Percentiles rank a stretch among this genome's conserved stretches.
Conservation (phyloP, 192 early-diverging fungal genomes). For the Mortierella hygrophila region DNA sequence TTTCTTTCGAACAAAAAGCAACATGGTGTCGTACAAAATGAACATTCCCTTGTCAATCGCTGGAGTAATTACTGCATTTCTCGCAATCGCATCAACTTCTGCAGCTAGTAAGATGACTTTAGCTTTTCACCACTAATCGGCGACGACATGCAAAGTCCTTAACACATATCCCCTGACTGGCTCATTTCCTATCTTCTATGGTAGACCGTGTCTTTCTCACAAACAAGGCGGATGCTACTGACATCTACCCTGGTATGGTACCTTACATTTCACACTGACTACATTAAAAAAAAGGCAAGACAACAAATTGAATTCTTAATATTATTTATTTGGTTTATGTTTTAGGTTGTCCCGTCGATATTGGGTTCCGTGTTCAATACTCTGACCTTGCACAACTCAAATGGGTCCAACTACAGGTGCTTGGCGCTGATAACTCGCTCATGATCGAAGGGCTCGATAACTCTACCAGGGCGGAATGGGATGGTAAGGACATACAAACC, state of each 20-base stretch:
- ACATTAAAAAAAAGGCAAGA: neutral
- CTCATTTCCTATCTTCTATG: neutral
- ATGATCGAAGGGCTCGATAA: constrained; percentile 21
- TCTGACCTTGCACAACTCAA: constrained; percentile 25
- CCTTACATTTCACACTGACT: neutral
- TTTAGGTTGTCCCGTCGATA: constrained; percentile 4
- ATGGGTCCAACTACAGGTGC: constrained; percentile 28
- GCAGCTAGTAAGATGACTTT: neutral
- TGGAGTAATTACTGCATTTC: neutral
- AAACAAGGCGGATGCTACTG: neutral
- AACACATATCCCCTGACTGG: neutral
- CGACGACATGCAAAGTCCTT: too few species aligned
- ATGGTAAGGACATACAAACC: neutral
- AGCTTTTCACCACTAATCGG: too few species aligned
- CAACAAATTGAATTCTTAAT: too few species aligned
- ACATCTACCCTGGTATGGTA: constrained; percentile 22
- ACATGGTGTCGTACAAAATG: neutral
- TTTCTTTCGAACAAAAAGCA: neutral
- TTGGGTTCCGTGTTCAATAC: constrained; percentile 25
- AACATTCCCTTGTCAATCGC: neutral
- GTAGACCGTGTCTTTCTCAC: constrained; percentile 19
- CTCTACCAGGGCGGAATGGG: constrained; percentile 23
- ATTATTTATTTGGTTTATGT: neutral
- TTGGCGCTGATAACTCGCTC: neutral
- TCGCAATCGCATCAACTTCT: neutral